Evolutionary conservation across 352 stramenopile genomes (phyloP), one percentile per base, ranked within the genome.

Genomic region (Pythium rhizo-oryzae): DNA sequence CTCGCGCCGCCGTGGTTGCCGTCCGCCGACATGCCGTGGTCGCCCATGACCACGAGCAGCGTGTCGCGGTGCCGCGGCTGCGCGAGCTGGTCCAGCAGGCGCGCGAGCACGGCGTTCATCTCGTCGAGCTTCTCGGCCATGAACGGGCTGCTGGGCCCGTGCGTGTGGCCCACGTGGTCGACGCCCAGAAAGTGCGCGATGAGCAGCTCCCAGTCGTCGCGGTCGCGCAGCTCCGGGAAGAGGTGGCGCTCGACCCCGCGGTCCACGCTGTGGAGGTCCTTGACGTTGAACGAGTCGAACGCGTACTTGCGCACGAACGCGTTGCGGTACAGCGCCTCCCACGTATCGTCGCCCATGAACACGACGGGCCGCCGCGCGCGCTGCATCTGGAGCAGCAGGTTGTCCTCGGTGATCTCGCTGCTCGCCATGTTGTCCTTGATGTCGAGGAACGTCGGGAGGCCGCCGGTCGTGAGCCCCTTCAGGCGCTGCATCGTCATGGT

Each of bases 271-370:
- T 99, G 85, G 41, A 99, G 78, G 77, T 99, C 97, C 65, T 98
- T 95, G 24, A 98, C 98, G 78, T 99, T 99, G 74, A 99, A 99
- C 54, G 93, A 99, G 62, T 98, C 97, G 70, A 95, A 99, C 2
- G 96, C 90, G 77, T 97, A 98, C 56, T 85, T 90, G 50, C 96
- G 85, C 43, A 96, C 85, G 76, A 99, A 98, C 55, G 89, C 73
- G 41, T 69, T 82, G 1, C 91, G 91, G 76, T 99, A 99, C 9
- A 99, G 79, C 57, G 91, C 83, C 13, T 95, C 81, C 97, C 97
- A 99, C 43, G 97, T 99, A 82, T 99, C 97, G 81, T 99, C 97
- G n/a, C 97, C 97, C 77, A 99, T 98, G 79, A 99, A 99, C 46
- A 96, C 91, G 46, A 99, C 84, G 9, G 75, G 80, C 12, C 80